Base-by-base conservation (phyloP, 2,329 filamentous ascomycete species). In the Nemania sp. region DNA sequence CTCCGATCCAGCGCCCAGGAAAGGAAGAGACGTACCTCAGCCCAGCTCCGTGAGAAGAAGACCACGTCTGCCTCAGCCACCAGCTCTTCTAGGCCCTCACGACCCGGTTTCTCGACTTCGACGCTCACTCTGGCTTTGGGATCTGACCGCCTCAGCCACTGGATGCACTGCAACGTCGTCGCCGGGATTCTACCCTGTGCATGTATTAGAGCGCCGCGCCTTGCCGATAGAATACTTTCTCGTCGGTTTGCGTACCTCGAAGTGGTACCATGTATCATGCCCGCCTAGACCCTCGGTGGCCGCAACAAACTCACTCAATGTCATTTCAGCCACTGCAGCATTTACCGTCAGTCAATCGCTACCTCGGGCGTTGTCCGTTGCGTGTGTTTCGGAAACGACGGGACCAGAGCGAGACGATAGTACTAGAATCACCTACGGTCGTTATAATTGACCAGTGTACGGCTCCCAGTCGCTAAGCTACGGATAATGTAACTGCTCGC, bases 31-130 rank as follows among this genome's bases (percentile, higher is more conserved):
- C 77, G 74, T 75, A 88, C 87, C 78, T 87, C 82, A 60, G 89
- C 89, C 89, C 89, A 92, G 52, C 79, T 80, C 68, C 82, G 84
- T 12, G 89, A 90, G 75, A 88, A 91, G 72, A 91, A 90, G n/a
- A 91, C 84, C 17, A 90, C 81, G 69, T 91, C 86, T 21, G 87
- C 88, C 66, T 82, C 79, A 39, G 78, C 77, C 25, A 87, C 87
- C 49, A 91, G 79, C 29, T 83, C 78, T 51, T 79, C 75, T 57
- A 91, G 78, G 2, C 86, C 87, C 29, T 75, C 72, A 11, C 89
- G 81, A 12, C 79, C 80, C 2, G 89, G 88, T 71, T 90, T 91
- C 76, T 92, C 89, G 43, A 89, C 77, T 73, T 92, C 90, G 55
- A 91, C 85, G 72, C 89, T 92, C 70, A 91, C 77, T 48, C 69